Evolutionary conservation across 768 basidiomycete species (phyloP).

Genomic region (Mycena filopes): DNA sequence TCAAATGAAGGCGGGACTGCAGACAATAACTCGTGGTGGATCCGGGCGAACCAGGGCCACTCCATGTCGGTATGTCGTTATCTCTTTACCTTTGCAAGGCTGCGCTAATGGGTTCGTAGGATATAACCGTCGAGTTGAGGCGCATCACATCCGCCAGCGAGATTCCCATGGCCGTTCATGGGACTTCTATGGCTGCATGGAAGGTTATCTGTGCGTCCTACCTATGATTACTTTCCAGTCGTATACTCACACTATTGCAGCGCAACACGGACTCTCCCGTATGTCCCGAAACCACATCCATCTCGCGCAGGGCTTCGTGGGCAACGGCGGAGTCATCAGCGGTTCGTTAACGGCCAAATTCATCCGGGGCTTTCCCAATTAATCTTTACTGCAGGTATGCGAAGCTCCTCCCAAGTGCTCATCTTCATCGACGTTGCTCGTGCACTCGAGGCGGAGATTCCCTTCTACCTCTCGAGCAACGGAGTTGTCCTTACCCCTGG

Average conservation of each 20-base stretch:
- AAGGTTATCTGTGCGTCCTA: conserved; percentile 56
- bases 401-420: conserved; percentile 67
- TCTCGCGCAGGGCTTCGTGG: conserved; percentile 67
- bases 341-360: conserved; percentile 55
- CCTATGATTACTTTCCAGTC: neutral
- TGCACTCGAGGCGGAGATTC: conserved; percentile 60
- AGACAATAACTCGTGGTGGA: conserved; percentile 60
- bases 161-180: conserved; percentile 67
- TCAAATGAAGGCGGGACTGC: conserved; percentile 49
- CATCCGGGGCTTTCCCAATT: neutral
- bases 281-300: conserved; percentile 84
- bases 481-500: conserved; percentile 79
- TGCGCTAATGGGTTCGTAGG: conserved; percentile 15
- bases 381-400: conserved; percentile 46
- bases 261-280: conserved; percentile 63
- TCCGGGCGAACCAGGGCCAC: conserved; percentile 70
- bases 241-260: conserved; percentile 44
- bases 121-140: conserved; percentile 58
- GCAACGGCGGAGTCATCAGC: conserved; percentile 65
- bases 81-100: no score
- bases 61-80: conserved; percentile 56
- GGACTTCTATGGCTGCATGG: conserved; percentile 68
- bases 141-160: conserved; percentile 58
- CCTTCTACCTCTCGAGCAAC: conserved; percentile 70
- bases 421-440: conserved; percentile 72